A percentile compares a stretch with the other conserved stretches of the same genome.
Conservation (phyloP, 1,284 basidiomycete genomes). For the Trichosporon sp. region DNA sequence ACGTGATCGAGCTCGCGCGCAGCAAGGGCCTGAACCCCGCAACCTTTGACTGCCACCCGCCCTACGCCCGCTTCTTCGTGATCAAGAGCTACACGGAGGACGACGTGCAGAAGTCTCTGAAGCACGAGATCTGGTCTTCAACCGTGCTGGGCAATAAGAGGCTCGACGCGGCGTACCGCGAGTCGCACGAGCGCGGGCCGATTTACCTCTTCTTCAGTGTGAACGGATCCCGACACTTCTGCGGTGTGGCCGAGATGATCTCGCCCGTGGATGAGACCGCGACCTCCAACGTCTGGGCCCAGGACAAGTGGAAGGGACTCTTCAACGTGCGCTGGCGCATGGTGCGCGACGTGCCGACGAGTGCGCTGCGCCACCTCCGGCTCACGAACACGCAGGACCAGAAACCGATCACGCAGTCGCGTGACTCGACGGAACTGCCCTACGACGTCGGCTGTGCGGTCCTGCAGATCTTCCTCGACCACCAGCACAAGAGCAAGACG, state of each 20-base stretch:
- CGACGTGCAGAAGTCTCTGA: slow-evolving; percentile 93
- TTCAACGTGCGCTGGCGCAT: slow-evolving; percentile 96
- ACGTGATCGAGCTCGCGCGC: slow-evolving; percentile 81
- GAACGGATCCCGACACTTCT: slow-evolving; percentile 94
- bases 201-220: slow-evolving; percentile 97
- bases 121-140: slow-evolving; percentile 96
- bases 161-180: slow-evolving; percentile 91
- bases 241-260: slow-evolving; percentile 94
- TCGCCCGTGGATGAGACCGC: slow-evolving; percentile 65
- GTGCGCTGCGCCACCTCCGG: slow-evolving; percentile 49
- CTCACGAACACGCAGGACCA: slow-evolving; percentile 89
- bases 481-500: slow-evolving; percentile 74
- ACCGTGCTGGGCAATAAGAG: slow-evolving; percentile 94
- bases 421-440: slow-evolving; percentile 67
- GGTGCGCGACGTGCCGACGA: slow-evolving; percentile 88
- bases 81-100: slow-evolving; percentile 98
- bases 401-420: slow-evolving; percentile 91
- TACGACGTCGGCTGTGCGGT: slow-evolving; percentile 93
- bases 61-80: slow-evolving; percentile 83
- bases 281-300: slow-evolving; percentile 82
- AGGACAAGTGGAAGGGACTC: slow-evolving; percentile 97
- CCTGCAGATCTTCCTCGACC: slow-evolving; percentile 87
- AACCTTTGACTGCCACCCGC: slow-evolving; percentile 77
- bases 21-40: slow-evolving; percentile 88
- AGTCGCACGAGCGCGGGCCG: slow-evolving; percentile 77